Percentiles rank a stretch among this genome's conserved stretches.
phyloP scores from a whole-genome alignment of 2,329 filamentous ascomycete genomes.

The Neofusicoccum ribis region DNA sequence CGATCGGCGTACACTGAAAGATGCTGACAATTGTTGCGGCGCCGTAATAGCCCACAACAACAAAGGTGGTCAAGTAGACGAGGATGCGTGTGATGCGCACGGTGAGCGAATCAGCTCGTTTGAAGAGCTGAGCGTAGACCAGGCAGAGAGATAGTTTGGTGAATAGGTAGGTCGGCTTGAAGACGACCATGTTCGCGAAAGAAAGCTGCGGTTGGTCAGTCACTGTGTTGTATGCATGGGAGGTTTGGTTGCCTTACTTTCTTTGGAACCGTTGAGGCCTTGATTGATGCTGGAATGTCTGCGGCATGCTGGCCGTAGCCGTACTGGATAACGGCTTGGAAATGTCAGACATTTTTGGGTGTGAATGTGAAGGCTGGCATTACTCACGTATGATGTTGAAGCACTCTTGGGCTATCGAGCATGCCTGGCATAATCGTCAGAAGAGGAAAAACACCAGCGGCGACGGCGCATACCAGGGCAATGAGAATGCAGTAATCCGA shows the following conservation, averaged over 20 bases:
- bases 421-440: background rate
- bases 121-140: constrained; percentile 6
- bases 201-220: background rate
- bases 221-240: no score
- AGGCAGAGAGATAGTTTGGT: constrained; percentile 8
- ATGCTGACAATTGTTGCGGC: constrained; percentile 6
- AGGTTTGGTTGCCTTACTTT: background rate
- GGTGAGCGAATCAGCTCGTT: background rate
- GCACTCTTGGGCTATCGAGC: constrained; percentile 2
- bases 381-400: background rate
- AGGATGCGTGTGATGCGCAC: constrained; percentile 4
- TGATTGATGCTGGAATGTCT: background rate
- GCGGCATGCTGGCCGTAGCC: constrained; percentile 7
- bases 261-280: background rate
- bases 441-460: background rate
- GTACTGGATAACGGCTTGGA: background rate
- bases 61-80: background rate
- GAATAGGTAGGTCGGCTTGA: constrained; percentile 6
- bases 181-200: constrained; percentile 2
- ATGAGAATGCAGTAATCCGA: constrained; percentile 3
- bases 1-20: background rate
- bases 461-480: background rate
- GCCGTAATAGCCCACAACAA: background rate
- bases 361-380: background rate
- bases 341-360: background rate